Evolutionary conservation across 1,139 yeast species (phyloP).

Genomic region (Taiozyma sp.): DNA sequence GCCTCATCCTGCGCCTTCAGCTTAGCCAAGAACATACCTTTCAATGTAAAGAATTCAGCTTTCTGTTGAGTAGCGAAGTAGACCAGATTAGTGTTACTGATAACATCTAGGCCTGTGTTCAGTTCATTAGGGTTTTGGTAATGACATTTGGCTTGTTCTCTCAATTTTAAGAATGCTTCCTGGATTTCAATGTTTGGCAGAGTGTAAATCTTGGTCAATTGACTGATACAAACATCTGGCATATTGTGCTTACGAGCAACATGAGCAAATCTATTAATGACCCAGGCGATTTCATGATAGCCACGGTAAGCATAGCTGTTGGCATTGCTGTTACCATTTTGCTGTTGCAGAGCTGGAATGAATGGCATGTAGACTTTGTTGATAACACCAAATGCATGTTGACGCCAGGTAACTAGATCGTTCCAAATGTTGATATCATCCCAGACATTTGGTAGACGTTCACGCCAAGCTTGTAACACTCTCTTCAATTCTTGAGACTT

Average conservation of each 20-base stretch:
- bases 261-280: slow-evolving; percentile 95
- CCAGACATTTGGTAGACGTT: slow-evolving; percentile 92
- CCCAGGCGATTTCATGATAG: slow-evolving; percentile 99
- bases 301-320: slow-evolving; percentile 96
- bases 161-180: slow-evolving; percentile 90
- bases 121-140: slow-evolving; percentile 84
- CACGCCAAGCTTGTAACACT: slow-evolving; percentile 96
- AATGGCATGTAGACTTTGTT: slow-evolving; percentile 92
- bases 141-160: slow-evolving; percentile 98
- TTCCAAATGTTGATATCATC: slow-evolving; percentile 98
- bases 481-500: slow-evolving; percentile 93
- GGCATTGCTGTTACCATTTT: slow-evolving; percentile 64
- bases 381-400: slow-evolving; percentile 96
- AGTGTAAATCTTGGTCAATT: slow-evolving; percentile 89
- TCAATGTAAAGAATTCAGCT: slow-evolving; percentile 94
- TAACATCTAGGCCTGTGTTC: slow-evolving; percentile 93
- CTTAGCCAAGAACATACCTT: slow-evolving; percentile 96
- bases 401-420: slow-evolving; percentile 97
- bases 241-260: slow-evolving; percentile 95
- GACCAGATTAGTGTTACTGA: slow-evolving; percentile 91
- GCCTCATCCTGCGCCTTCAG: slow-evolving; percentile 91
- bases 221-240: slow-evolving; percentile 95
- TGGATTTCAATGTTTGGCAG: slow-evolving; percentile 97
- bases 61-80: slow-evolving; percentile 97
- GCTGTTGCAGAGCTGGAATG: slow-evolving; percentile 79